Evolutionary conservation across 305 asterid species (phyloP).

Genomic region (Rubia peregrina): DNA sequence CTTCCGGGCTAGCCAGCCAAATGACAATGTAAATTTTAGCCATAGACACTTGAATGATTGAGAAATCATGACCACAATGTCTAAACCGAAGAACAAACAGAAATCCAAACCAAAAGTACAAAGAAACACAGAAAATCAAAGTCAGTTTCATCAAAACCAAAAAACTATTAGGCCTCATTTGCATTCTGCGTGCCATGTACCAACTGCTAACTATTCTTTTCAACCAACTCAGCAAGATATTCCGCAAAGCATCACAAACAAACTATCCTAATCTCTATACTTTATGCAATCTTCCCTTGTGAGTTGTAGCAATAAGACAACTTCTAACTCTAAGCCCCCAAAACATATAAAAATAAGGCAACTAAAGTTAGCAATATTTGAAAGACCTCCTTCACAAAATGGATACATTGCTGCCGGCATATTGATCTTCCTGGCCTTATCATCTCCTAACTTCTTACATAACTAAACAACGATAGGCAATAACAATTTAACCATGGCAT

Average conservation of each 20-base stretch:
- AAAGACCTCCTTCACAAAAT: background rate
- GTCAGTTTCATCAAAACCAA: background rate
- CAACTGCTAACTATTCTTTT: background rate
- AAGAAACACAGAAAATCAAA: background rate
- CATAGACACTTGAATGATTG: background rate
- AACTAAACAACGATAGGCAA: background rate
- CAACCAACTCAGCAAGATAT: background rate
- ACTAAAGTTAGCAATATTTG: background rate
- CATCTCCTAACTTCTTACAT: background rate
- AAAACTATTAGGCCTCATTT: background rate
- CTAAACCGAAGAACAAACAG: background rate
- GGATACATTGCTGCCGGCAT: background rate
- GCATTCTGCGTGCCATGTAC: slow-evolving; percentile 1
- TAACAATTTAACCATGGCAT: background rate
- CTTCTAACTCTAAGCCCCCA: background rate
- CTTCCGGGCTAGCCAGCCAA: background rate
- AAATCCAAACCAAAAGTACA: background rate
- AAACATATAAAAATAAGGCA: background rate
- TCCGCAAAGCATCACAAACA: background rate
- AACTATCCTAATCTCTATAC: background rate
- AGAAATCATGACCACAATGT: background rate
- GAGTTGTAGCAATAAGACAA: background rate
- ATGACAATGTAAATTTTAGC: background rate
- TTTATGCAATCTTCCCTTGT: background rate
- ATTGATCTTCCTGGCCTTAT: background rate